These are phyloP conservation scores for Biscutella laevigata DNA, from an alignment of 441 rosid genomes.

Conservation along the genomic window DNA sequence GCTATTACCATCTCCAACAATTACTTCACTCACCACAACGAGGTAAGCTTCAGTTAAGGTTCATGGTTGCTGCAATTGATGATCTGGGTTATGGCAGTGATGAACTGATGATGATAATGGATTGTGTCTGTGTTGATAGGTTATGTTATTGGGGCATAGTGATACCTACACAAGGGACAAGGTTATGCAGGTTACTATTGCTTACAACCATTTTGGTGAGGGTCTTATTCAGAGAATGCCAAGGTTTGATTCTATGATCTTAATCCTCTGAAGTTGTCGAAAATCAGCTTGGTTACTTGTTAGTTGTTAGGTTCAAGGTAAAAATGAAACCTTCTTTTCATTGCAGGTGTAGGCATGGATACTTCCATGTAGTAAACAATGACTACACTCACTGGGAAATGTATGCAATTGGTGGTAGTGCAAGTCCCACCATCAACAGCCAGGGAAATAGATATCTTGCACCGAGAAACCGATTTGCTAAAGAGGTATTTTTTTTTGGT, in stretches of 20 bases:
- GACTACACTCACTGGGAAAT: constrained; percentile 52
- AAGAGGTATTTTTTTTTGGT: constrained; percentile 27
- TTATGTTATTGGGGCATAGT: constrained; percentile 47
- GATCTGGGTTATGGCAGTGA: too few relatives aligned
- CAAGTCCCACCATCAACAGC: constrained; percentile 45
- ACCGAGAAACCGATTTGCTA: constrained; percentile 34
- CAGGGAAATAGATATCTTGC: constrained; percentile 46
- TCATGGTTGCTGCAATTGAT: too few relatives aligned
- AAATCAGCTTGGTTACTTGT: too few relatives aligned
- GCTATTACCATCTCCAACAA: constrained; percentile 47
- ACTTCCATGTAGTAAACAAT: constrained; percentile 48
- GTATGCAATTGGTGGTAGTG: constrained; percentile 55
- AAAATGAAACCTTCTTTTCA: neutral
- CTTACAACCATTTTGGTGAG: constrained; percentile 50
- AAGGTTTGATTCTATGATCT: constrained; percentile 20
- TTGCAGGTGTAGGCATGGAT: constrained; percentile 44
- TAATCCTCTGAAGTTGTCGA: neutral
- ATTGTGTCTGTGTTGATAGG: too few relatives aligned
- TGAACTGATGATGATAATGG: too few relatives aligned
- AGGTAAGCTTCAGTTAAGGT: constrained; percentile 29
- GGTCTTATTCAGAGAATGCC: constrained; percentile 55
- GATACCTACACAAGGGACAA: constrained; percentile 40
- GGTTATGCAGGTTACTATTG: constrained; percentile 47
- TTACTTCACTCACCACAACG: constrained; percentile 38
- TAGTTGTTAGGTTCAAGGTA: neutral